These are phyloP conservation scores for Malassezia caprae DNA, from an alignment of 1,284 basidiomycete species.

Conservation along the genomic window DNA sequence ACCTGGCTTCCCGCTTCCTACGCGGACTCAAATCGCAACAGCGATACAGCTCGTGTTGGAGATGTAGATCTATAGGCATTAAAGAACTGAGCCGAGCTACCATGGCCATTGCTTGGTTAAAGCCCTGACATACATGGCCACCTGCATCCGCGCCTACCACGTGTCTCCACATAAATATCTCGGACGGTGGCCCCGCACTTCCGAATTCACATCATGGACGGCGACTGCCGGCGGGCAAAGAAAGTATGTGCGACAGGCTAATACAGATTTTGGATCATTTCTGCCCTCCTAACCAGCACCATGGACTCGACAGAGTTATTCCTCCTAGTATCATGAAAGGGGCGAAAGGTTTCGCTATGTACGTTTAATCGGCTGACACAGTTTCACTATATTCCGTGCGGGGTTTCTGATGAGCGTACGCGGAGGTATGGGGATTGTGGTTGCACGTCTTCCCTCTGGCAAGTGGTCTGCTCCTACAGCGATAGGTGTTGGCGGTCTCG, in stretches of 20 bases:
- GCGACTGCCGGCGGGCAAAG: constrained; percentile 14
- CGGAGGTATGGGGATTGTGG: constrained; percentile 82
- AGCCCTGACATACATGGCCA: no score
- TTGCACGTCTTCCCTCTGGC: constrained; percentile 73
- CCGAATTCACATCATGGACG: constrained; percentile 2
- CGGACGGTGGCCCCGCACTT: background rate
- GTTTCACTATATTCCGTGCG: constrained; percentile 48
- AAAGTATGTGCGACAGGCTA: background rate
- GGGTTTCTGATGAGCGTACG: constrained; percentile 56
- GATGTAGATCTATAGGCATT: no score
- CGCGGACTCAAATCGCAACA: no score
- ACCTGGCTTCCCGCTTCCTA: background rate
- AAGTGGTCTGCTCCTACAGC: constrained; percentile 90
- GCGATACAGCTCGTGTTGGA: no score
- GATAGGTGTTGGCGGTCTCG: constrained; percentile 71
- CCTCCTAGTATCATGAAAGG: constrained; percentile 53
- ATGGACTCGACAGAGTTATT: constrained; percentile 42
- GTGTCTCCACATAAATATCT: background rate
- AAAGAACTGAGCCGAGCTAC: no score
- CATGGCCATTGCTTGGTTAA: no score
- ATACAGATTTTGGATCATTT: constrained; percentile 40
- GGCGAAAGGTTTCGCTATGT: constrained; percentile 75
- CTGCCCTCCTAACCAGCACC: constrained; percentile 26
- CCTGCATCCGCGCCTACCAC: background rate
- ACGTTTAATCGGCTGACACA: constrained; percentile 38